Base-by-base conservation (phyloP, 805 yeast genomes). In the Saturnispora mendoncae region DNA sequence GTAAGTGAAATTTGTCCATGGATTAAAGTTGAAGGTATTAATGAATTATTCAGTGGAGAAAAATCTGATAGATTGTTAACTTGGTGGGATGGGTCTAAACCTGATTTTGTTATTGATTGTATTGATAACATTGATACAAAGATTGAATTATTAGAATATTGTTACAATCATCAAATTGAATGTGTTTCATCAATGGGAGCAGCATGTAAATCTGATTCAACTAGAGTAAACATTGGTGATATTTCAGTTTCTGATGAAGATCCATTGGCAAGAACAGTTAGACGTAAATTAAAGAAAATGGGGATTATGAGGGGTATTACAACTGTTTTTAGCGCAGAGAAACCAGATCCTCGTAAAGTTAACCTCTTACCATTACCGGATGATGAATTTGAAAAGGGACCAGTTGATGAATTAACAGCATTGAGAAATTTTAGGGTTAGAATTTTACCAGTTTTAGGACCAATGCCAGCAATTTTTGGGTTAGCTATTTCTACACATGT, bases 81-180 rank as follows among this genome's bases (percentile, higher is more conserved):
- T 28, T 24, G 31, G 28, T 36, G 33, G 39, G 70, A 69, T 13
- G 36, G 33, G 8, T 74, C 72, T 1, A 60, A 65, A 12, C 95
- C 95, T 4, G 78, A 83, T 31, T 84, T 77, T 55, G 77, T 92
- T 20, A 83, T 92, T 23, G 99, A 92, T 57, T 92, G 97, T 64
- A 92, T 92, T 51, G 99, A 92, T 62, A 92, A 92, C 58, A 81
- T 92, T 45, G 95, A 90, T 52, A 88, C 97, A n/a, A 92, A 92
- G 55, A 94, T 88, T 21, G 98, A 92, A 54, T 66, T 92, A 39
- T 65, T 92, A 49, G 78, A 79, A 25, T 88, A 71, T 61, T 80
- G 94, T 50, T 66, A 78, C 56, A 67, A 69, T 14, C 63, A 76
- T 33, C 60, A 69, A 2, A 57, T 90, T 26, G 75, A 74, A n/a